These are phyloP conservation scores for Tolypocladium guangdongense DNA, from an alignment of 2,329 filamentous ascomycete species.

Conservation along the genomic window DNA sequence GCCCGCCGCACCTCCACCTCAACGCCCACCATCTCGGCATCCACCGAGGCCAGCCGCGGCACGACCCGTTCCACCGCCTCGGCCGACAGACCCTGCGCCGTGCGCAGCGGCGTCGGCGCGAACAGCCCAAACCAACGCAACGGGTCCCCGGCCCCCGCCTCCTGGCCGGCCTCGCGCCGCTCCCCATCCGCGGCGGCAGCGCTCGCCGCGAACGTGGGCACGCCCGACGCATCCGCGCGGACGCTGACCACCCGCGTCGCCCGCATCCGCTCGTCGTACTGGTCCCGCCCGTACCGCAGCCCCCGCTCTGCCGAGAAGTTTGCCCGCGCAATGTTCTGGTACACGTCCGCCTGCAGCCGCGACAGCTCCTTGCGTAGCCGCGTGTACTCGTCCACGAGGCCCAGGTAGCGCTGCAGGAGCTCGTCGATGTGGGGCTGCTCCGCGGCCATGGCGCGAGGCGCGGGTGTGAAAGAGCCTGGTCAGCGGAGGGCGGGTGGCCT, in stretches of 20 bases:
- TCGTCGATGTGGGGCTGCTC: slow-evolving; percentile 40
- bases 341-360: slow-evolving; percentile 42
- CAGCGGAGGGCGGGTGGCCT: background rate
- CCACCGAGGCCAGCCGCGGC: slow-evolving; percentile 44
- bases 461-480: background rate
- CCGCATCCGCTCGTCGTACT: slow-evolving; percentile 65
- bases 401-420: slow-evolving; percentile 55
- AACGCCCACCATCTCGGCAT: slow-evolving; percentile 48
- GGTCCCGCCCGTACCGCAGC: slow-evolving; percentile 55
- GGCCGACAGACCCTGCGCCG: slow-evolving; percentile 49
- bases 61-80: slow-evolving; percentile 46
- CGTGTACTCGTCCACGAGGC: slow-evolving; percentile 56
- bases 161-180: background rate
- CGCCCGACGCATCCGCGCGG: slow-evolving; percentile 4
- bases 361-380: slow-evolving; percentile 43
- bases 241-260: slow-evolving; percentile 36
- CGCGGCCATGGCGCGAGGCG: background rate
- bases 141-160: slow-evolving; percentile 25
- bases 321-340: slow-evolving; percentile 56
- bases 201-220: slow-evolving; percentile 10
- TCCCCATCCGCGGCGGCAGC: slow-evolving; percentile 1
- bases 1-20: slow-evolving; percentile 59
- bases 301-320: slow-evolving; percentile 60
- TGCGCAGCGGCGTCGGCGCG: slow-evolving; percentile 38
- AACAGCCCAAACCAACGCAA: slow-evolving; percentile 46